Conservation (phyloP, 495 filamentous ascomycete genomes). For the Annulohypoxylon moriforme region DNA sequence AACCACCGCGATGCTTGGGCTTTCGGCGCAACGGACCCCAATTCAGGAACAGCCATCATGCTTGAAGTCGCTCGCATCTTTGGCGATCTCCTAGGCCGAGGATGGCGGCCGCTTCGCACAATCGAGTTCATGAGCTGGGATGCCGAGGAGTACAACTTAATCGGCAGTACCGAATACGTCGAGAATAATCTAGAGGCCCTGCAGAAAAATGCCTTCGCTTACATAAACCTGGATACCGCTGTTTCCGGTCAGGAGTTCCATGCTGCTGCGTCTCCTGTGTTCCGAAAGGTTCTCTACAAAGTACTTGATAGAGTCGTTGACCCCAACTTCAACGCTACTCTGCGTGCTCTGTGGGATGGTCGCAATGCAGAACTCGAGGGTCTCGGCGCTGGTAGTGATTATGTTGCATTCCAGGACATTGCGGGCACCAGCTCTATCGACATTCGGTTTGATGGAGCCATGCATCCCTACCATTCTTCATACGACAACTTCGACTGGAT, state of each 20-base stretch:
- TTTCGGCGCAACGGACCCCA: slow-evolving; percentile 85
- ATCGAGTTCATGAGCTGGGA: slow-evolving; percentile 98
- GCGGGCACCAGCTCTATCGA: slow-evolving; percentile 93
- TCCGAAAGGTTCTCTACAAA: slow-evolving; percentile 74
- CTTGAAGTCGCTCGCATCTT: slow-evolving; percentile 87
- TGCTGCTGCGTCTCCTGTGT: slow-evolving; percentile 82
- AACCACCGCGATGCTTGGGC: slow-evolving; percentile 96
- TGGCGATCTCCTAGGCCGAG: slow-evolving; percentile 75
- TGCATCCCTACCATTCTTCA: slow-evolving; percentile 84
- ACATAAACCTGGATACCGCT: slow-evolving; percentile 92
- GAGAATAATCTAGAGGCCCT: slow-evolving; percentile 88
- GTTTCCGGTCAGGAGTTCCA: slow-evolving; percentile 78
- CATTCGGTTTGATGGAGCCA: slow-evolving; percentile 77
- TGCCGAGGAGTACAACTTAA: slow-evolving; percentile 89
- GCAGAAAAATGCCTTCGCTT: slow-evolving; percentile 78
- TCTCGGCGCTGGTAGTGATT: slow-evolving; percentile 86
- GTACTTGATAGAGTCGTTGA: slow-evolving; percentile 79
- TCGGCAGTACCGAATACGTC: slow-evolving; percentile 95
- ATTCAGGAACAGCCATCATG: slow-evolving; percentile 90
- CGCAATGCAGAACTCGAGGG: slow-evolving; percentile 71
- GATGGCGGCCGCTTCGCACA: slow-evolving; percentile 91
- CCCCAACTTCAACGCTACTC: slow-evolving; percentile 74
- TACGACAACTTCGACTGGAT: slow-evolving; percentile 94
- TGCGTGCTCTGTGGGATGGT: slow-evolving; percentile 81
- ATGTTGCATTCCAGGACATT: slow-evolving; percentile 91